Evolutionary conservation across 345 rosid species (phyloP).

Genomic region (Aegle marmelos): DNA sequence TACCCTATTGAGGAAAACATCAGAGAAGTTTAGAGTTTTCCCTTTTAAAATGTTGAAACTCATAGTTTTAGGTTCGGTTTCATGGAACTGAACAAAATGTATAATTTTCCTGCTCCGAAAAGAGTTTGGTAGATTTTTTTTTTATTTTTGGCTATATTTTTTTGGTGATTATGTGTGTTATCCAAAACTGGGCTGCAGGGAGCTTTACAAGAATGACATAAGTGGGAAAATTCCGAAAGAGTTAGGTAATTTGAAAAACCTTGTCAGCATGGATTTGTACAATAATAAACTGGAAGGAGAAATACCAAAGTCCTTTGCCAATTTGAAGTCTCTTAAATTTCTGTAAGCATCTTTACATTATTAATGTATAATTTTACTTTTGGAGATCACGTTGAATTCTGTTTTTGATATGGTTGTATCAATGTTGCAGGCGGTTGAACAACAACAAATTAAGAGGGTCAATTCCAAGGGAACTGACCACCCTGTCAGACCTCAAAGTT

Average conservation of each 20-base stretch:
- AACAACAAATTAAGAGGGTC: slow-evolving; percentile 62
- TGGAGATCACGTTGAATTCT: neutral
- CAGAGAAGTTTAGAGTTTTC: neutral
- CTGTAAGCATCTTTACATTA: slow-evolving; percentile 41
- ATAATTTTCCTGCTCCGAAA: neutral
- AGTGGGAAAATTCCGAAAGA: slow-evolving; percentile 53
- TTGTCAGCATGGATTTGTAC: slow-evolving; percentile 61
- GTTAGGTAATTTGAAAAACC: slow-evolving; percentile 53
- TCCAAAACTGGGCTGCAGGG: slow-evolving; percentile 42
- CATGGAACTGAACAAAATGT: neutral
- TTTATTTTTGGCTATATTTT: neutral
- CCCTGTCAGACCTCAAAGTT: slow-evolving; percentile 52
- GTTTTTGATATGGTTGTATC: slow-evolving; percentile 11
- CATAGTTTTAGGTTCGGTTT: neutral
- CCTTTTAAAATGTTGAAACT: neutral
- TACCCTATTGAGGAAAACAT: neutral
- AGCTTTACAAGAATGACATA: slow-evolving; percentile 52
- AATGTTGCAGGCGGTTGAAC: slow-evolving; percentile 49
- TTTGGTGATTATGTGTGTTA: neutral
- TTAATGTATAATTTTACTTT: neutral
- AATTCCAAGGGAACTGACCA: slow-evolving; percentile 61
- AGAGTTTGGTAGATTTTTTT: neutral
- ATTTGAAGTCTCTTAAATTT: slow-evolving; percentile 60
- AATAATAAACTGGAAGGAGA: slow-evolving; percentile 51
- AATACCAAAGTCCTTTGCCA: slow-evolving; percentile 62